phyloP scores from a whole-genome alignment of 2,329 filamentous ascomycete species.

The Penicillium rolfsii region DNA sequence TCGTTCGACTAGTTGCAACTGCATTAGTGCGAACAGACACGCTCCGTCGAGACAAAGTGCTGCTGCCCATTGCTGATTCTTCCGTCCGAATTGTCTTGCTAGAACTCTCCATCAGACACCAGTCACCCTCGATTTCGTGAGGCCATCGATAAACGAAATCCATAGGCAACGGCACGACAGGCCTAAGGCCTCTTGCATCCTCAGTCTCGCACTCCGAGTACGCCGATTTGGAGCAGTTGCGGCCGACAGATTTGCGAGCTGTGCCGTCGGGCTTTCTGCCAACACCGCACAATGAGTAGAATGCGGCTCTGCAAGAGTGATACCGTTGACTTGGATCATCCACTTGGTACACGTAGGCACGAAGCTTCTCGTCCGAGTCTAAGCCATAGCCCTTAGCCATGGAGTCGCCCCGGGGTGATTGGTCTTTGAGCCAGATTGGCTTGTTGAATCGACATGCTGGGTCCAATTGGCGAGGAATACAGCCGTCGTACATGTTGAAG shows the following conservation, averaged over 20 bases:
- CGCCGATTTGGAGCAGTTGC: slow-evolving; percentile 50
- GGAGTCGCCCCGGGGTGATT: slow-evolving; percentile 52
- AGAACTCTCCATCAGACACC: slow-evolving; percentile 38
- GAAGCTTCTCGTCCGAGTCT: slow-evolving; percentile 46
- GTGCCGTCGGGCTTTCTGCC: slow-evolving; percentile 48
- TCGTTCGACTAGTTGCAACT: slow-evolving; percentile 40
- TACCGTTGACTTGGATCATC: slow-evolving; percentile 44
- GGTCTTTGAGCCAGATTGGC: slow-evolving; percentile 49
- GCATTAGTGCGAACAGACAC: slow-evolving; percentile 34
- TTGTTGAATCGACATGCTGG: slow-evolving; percentile 43
- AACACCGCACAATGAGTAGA: slow-evolving; percentile 52
- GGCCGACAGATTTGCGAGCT: slow-evolving; percentile 48
- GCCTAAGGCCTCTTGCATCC: slow-evolving; percentile 50
- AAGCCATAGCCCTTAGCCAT: slow-evolving; percentile 50
- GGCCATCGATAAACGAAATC: slow-evolving; percentile 53
- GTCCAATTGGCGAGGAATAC: slow-evolving; percentile 50
- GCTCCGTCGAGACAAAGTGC: slow-evolving; percentile 34
- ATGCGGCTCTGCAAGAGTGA: slow-evolving; percentile 44
- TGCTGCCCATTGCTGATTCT: slow-evolving; percentile 33
- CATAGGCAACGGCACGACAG: slow-evolving; percentile 49
- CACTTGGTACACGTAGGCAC: slow-evolving; percentile 40
- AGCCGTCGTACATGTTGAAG: slow-evolving; percentile 55
- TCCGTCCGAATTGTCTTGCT: slow-evolving; percentile 27
- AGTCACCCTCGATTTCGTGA: slow-evolving; percentile 45
- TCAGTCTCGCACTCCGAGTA: slow-evolving; percentile 52